Evolutionary conservation across 2,329 filamentous ascomycete genomes (phyloP).

Genomic region (Dothistroma pini): DNA sequence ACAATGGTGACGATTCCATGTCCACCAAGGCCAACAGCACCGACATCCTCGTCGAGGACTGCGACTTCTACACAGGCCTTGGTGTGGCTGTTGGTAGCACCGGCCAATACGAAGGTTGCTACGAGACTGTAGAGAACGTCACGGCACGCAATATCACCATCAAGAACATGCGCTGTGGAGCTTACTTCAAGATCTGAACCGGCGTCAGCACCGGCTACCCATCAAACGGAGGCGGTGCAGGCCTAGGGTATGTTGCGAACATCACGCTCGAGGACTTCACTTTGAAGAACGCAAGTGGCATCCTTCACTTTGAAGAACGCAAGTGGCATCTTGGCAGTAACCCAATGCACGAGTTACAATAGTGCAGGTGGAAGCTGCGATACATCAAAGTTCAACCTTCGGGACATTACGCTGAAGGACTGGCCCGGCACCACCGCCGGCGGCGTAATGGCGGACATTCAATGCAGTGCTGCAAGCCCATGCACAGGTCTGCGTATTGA

Average conservation of each 20-base stretch:
- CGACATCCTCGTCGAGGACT: slow-evolving; percentile 51
- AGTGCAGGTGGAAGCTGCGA: slow-evolving; percentile 24
- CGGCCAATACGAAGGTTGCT: slow-evolving; percentile 50
- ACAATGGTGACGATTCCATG: slow-evolving; percentile 53
- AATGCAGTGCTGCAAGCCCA: slow-evolving; percentile 27
- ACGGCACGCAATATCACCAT: slow-evolving; percentile 44
- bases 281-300: slow-evolving; percentile 22
- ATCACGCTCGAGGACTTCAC: slow-evolving; percentile 36
- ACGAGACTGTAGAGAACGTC: slow-evolving; percentile 51
- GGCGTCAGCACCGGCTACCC: slow-evolving; percentile 47
- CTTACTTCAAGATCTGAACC: slow-evolving; percentile 55
- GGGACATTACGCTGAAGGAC: slow-evolving; percentile 31
- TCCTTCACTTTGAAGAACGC: slow-evolving; percentile 24
- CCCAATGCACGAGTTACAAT: slow-evolving; percentile 27
- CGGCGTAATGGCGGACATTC: slow-evolving; percentile 23
- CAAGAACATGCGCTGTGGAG: slow-evolving; percentile 19
- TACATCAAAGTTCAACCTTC: slow-evolving; percentile 39
- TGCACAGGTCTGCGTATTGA: slow-evolving; percentile 21
- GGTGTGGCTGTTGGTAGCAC: slow-evolving; percentile 56
- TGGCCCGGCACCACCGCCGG: slow-evolving; percentile 29
- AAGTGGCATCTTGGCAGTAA: slow-evolving; percentile 24
- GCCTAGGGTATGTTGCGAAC: slow-evolving; percentile 44
- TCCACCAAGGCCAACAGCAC: slow-evolving; percentile 54
- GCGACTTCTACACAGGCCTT: slow-evolving; percentile 47
- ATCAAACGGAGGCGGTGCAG: slow-evolving; percentile 57